Percentiles rank a stretch among this genome's conserved stretches.
Conservation (phyloP, 1,284 basidiomycete species). For the Amylostereum areolatum region DNA sequence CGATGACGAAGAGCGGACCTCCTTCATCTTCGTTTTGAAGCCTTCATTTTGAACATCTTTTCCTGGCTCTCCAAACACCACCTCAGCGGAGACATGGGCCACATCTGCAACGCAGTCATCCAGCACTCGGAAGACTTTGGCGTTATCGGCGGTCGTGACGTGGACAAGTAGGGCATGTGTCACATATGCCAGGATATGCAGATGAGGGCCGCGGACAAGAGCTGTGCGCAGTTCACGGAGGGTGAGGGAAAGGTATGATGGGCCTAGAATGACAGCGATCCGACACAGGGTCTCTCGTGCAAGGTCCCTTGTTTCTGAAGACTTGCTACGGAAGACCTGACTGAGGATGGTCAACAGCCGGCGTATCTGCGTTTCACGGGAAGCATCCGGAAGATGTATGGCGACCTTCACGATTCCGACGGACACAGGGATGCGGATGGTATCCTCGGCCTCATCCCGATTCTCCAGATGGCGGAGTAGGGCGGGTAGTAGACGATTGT, state of each 20-base stretch:
- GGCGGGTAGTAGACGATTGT: constrained; percentile 67
- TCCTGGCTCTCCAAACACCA: constrained; percentile 91
- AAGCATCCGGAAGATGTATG: constrained; percentile 68
- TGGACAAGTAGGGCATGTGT: constrained; percentile 81
- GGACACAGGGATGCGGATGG: constrained; percentile 82
- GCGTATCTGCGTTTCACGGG: constrained; percentile 69
- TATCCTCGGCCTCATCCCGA: constrained; percentile 80
- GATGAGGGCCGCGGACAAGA: constrained; percentile 86
- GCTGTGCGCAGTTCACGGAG: constrained; percentile 81
- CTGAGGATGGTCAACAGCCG: constrained; percentile 81
- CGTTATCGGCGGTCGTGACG: constrained; percentile 61
- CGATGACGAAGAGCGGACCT: constrained; percentile 76
- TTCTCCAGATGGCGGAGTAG: constrained; percentile 77
- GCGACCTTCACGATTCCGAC: constrained; percentile 87
- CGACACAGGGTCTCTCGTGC: constrained; percentile 82
- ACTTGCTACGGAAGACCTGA: constrained; percentile 87
- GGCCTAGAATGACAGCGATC: constrained; percentile 74
- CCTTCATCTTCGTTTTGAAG: constrained; percentile 92
- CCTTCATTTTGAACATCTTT: constrained; percentile 88
- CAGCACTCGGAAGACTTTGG: constrained; percentile 50
- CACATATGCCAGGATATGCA: constrained; percentile 87
- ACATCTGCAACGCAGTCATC: constrained; percentile 78
- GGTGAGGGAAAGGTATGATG: constrained; percentile 67
- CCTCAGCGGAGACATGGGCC: constrained; percentile 82
- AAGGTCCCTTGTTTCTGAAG: constrained; percentile 91